These are phyloP conservation scores for Corymbia calophylla DNA, from an alignment of 441 rosid species.

Conservation along the genomic window DNA sequence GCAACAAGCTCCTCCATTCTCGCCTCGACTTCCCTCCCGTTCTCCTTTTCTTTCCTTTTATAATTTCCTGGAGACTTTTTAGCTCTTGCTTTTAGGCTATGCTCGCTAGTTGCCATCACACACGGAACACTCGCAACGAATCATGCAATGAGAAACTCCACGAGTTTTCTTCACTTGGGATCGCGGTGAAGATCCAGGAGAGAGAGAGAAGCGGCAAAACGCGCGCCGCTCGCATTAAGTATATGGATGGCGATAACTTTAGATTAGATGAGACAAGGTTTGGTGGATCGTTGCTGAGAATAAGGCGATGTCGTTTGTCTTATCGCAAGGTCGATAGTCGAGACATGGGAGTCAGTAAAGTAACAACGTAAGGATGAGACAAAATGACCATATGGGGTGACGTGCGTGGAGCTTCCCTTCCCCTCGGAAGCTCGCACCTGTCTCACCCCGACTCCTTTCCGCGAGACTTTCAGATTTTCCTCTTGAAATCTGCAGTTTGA, in stretches of 20 bases:
- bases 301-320: not conserved
- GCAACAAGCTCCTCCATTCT: not conserved
- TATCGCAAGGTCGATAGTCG: not conserved
- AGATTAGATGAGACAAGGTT: not conserved
- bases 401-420: not conserved
- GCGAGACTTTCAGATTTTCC: not conserved
- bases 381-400: not conserved
- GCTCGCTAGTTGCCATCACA: not conserved
- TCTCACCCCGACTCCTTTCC: not conserved
- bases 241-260: not conserved
- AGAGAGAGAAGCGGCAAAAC: not conserved
- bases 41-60: not conserved
- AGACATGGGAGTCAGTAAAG: not conserved
- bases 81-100: not conserved
- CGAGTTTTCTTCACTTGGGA: not conserved
- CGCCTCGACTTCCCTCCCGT: not conserved
- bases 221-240: not conserved
- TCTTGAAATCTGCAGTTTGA: not conserved
- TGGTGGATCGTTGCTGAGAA: not conserved
- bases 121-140: not conserved
- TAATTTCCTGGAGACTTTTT: not conserved
- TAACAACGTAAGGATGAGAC: not conserved
- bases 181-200: not conserved
- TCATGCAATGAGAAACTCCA: not conserved
- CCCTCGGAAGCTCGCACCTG: not conserved